These are phyloP conservation scores for Lepidium sativum DNA, from an alignment of 345 rosid genomes.

Conservation along the genomic window DNA sequence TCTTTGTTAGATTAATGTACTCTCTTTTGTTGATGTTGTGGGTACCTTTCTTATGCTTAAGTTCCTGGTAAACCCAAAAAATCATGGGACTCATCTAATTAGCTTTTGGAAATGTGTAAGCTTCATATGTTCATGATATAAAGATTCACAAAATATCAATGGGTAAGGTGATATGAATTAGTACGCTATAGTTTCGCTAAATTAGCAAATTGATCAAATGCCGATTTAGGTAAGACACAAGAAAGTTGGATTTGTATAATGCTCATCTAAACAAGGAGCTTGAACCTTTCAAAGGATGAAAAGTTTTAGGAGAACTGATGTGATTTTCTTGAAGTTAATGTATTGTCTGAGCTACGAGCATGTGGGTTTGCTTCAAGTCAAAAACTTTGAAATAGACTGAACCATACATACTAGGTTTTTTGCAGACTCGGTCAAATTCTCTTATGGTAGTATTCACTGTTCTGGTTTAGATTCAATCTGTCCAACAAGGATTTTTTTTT, in stretches of 20 bases:
- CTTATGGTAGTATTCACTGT: neutral
- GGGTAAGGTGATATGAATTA: neutral
- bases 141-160: neutral
- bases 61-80: neutral
- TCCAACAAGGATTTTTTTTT: neutral
- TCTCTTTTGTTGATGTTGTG: neutral
- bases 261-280: neutral
- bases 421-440: no score
- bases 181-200: neutral
- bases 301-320: neutral
- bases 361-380: neutral
- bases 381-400: neutral
- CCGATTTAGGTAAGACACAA: neutral
- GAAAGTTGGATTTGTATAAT: neutral
- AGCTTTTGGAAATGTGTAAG: neutral
- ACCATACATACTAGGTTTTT: neutral
- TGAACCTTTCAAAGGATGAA: neutral
- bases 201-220: neutral
- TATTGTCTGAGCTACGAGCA: neutral
- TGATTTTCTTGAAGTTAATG: neutral
- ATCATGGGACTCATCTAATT: neutral
- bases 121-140: neutral
- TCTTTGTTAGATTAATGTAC: neutral
- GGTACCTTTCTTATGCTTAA: neutral
- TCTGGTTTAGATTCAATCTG: neutral